A percentile compares a stretch with the other conserved stretches of the same genome.
Evolutionary conservation across 1,139 yeast genomes (phyloP).

Genomic region (Scheffersomyces illinoinensis): DNA sequence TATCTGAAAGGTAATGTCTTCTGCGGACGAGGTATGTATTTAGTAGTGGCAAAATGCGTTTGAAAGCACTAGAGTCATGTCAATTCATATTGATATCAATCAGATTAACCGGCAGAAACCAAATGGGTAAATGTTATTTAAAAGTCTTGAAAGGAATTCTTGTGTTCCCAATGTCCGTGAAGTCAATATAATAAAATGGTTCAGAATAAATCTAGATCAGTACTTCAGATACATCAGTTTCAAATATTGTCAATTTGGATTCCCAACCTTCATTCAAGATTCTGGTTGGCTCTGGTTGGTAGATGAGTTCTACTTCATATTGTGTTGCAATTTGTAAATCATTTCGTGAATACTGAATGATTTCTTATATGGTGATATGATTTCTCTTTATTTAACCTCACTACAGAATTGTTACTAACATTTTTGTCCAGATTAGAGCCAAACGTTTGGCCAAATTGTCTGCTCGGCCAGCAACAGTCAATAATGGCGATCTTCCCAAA

Average conservation of each 20-base stretch:
- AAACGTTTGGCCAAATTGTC: conserved; percentile 56
- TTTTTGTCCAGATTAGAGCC: conserved; percentile 46
- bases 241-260: no score
- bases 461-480: conserved; percentile 12
- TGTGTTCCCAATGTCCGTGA: background rate
- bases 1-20: background rate
- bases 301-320: no score
- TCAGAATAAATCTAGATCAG: background rate
- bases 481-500: background rate
- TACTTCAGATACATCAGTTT: no score
- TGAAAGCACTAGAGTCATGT: background rate
- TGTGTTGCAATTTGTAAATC: no score
- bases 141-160: no score
- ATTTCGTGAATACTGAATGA: no score
- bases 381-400: background rate
- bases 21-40: background rate
- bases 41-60: background rate
- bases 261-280: no score
- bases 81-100: background rate
- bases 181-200: no score
- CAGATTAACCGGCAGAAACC: background rate
- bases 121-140: background rate
- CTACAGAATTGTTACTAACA: conserved; percentile 18
- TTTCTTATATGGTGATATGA: background rate
- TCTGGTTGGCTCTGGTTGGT: no score